phyloP scores from a whole-genome alignment of 805 yeast genomes.

The Barnettozyma salicaria region DNA sequence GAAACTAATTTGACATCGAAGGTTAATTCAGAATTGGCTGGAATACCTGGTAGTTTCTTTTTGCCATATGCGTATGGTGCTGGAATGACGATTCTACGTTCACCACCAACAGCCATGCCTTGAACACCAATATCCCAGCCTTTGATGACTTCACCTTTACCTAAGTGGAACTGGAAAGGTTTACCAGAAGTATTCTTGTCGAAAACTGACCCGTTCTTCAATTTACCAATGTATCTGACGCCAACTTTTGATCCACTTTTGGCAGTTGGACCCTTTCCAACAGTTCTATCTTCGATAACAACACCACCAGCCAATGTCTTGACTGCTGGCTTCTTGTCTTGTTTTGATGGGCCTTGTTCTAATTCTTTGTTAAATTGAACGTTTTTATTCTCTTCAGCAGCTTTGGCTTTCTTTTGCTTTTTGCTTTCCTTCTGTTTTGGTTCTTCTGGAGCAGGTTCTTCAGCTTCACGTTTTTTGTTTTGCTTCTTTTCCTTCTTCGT shows the following conservation, averaged over 20 bases:
- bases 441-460: constrained; percentile 36
- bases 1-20: constrained; percentile 93
- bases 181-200: constrained; percentile 97
- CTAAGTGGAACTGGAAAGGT: constrained; percentile 87
- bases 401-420: constrained; percentile 23
- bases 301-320: constrained; percentile 91
- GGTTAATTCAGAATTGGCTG: constrained; percentile 93
- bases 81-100: constrained; percentile 95
- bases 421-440: constrained; percentile 25
- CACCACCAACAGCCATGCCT: constrained; percentile 98
- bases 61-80: constrained; percentile 96
- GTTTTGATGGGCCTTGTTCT: constrained; percentile 90
- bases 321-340: constrained; percentile 54
- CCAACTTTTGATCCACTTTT: constrained; percentile 88
- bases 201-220: constrained; percentile 91
- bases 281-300: constrained; percentile 83
- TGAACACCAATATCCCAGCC: constrained; percentile 99
- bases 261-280: constrained; percentile 84
- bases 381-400: constrained; percentile 46
- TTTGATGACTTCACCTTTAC: constrained; percentile 97
- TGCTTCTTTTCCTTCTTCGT: constrained; percentile 23
- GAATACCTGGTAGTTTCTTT: constrained; percentile 92
- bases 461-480: constrained; percentile 36
- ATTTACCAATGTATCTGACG: constrained; percentile 96
- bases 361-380: constrained; percentile 87